These are phyloP conservation scores for Pyronema domesticum DNA, from an alignment of 495 filamentous ascomycete species.

Conservation along the genomic window DNA sequence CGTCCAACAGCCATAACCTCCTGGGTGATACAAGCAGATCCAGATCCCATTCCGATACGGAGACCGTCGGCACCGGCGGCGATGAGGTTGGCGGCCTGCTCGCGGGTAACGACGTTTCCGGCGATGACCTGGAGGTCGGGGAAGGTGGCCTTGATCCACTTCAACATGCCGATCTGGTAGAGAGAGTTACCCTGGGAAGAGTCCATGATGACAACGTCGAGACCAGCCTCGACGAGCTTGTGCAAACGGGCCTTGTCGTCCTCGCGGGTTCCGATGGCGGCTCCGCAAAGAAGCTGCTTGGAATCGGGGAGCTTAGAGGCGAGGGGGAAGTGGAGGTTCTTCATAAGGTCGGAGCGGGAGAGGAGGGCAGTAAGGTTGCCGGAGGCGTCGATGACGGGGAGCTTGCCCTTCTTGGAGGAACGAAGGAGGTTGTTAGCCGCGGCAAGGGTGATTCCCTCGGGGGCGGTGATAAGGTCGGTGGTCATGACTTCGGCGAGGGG, in stretches of 20 bases:
- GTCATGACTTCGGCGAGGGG: slow-evolving; percentile 87
- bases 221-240: slow-evolving; percentile 78
- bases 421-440: slow-evolving; percentile 89
- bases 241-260: slow-evolving; percentile 76
- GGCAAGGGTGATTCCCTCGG: slow-evolving; percentile 59
- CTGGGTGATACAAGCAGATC: slow-evolving; percentile 96
- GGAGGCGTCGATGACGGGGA: slow-evolving; percentile 77
- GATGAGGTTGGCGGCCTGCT: slow-evolving; percentile 83
- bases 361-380: slow-evolving; percentile 88
- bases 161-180: slow-evolving; percentile 94
- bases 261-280: slow-evolving; percentile 83
- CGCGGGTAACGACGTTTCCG: slow-evolving; percentile 92
- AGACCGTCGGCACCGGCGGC: slow-evolving; percentile 90
- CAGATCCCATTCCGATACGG: slow-evolving; percentile 96
- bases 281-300: slow-evolving; percentile 92
- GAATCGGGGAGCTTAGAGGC: slow-evolving; percentile 93
- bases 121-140: slow-evolving; percentile 84
- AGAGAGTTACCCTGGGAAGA: slow-evolving; percentile 92
- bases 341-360: slow-evolving; percentile 92
- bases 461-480: slow-evolving; percentile 82
- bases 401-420: slow-evolving; percentile 96
- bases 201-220: slow-evolving; percentile 92
- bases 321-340: slow-evolving; percentile 93
- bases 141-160: slow-evolving; percentile 74
- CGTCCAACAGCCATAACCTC: slow-evolving; percentile 98